Conservation (phyloP, 2,329 filamentous ascomycete species). For the Cadophora luteo-olivacea region DNA sequence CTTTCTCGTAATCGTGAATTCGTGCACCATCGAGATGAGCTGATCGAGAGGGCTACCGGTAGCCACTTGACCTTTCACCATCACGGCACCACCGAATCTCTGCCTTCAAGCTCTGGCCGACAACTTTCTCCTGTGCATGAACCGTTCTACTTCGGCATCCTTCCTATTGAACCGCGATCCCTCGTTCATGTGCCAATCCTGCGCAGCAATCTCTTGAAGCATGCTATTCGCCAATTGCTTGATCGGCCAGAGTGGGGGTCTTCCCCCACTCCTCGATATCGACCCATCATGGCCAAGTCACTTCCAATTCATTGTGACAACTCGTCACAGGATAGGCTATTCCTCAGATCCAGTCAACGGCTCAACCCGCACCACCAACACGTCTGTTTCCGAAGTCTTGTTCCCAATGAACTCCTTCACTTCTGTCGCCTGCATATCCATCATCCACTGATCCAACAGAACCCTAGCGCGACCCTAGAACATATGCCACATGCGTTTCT, state of each 20-base stretch:
- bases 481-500: not conserved
- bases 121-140: not conserved
- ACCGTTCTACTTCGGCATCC: not conserved
- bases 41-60: not conserved
- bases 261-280: not conserved
- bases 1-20: not conserved
- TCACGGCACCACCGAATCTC: not conserved
- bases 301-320: not conserved
- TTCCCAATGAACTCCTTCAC: conserved; percentile 8
- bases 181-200: not conserved
- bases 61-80: not conserved
- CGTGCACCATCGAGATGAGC: not conserved
- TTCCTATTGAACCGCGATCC: conserved; percentile 10
- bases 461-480: not conserved
- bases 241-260: not conserved
- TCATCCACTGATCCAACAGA: not conserved
- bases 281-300: not conserved
- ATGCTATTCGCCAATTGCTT: conserved; percentile 5
- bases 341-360: conserved; percentile 2
- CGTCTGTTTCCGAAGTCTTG: not conserved
- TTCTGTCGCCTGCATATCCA: not conserved
- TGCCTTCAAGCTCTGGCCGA: not conserved
- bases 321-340: not conserved
- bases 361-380: not conserved
- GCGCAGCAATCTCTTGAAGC: not conserved